Evolutionary conservation across 106 monocot species (phyloP), one percentile per base, ranked within the genome.

Genomic region (Acanthochlamys bracteata): DNA sequence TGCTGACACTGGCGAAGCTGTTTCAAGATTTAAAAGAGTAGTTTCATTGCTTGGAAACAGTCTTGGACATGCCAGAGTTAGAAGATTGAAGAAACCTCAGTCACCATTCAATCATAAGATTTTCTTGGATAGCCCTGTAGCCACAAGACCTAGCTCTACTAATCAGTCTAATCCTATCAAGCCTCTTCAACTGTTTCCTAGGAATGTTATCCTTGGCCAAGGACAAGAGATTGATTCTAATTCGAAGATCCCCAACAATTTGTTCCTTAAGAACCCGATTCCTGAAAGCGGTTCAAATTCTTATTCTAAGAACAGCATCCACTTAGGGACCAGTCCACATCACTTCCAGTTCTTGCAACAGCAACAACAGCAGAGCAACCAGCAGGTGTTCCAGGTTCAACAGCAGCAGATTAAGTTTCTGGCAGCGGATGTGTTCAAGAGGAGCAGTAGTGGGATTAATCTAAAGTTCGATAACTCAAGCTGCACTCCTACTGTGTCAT

Each of bases 361-460:
- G 41, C 81, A 81, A 22, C 82, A 78, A 54, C 84, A 74, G 17
- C 73, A 72, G 47, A 46, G 63, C 39, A 54, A 53, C 76, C 57
- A 25, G 7, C 83, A 80, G 39, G 62, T 71, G 61, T 75, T 74
- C 53, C 84, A 84, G 66, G 58, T 83, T 53, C 71, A 82, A 57
- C 88, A 84, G 66, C 88, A 84, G 66, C 81, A 89, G 69, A 74
- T 88, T 59, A 96, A 85, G 65, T 64, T 88, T 51, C 90, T 88
- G 59, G 63, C 71, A 27, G 15, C 49, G 15, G 95, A 96, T 24
- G 82, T 88, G 77, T 79, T 59, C 27, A 69, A 66, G 60, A 80
- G 70, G 74, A 80, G 65, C 66, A 82, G 24, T n/a, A 80, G 83
- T 52, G 75, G 87, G 25, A 81, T 95, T 17, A 90, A 88, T 60